These are phyloP conservation scores for Venturia pyrina DNA, from an alignment of 2,329 filamentous ascomycete genomes.

Conservation along the genomic window DNA sequence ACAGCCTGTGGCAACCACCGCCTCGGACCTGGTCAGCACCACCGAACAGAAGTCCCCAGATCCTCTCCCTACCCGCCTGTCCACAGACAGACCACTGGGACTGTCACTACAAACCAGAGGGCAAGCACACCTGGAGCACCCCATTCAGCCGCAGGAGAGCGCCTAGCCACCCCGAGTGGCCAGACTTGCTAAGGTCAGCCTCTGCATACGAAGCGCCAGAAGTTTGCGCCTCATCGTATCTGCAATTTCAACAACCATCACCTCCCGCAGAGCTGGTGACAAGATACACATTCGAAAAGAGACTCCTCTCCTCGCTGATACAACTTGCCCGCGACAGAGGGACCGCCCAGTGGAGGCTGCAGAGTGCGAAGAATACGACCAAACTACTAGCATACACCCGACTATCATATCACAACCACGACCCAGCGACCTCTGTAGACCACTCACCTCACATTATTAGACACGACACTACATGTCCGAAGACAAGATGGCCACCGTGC, in stretches of 20 bases:
- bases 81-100: not conserved
- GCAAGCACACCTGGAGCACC: not conserved
- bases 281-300: not conserved
- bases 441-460: not conserved
- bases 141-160: not conserved
- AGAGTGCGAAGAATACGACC: not conserved
- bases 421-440: not conserved
- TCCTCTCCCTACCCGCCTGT: not conserved
- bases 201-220: conserved; percentile 4
- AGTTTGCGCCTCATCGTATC: not conserved
- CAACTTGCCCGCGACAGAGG: not conserved
- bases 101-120: not conserved
- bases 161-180: not conserved
- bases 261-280: not conserved
- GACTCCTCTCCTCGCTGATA: not conserved
- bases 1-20: not conserved
- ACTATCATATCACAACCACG: not conserved
- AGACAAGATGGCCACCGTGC: conserved; percentile 9
- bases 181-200: not conserved
- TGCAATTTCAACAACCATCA: not conserved
- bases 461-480: not conserved
- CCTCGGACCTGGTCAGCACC: not conserved
- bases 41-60: not conserved
- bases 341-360: not conserved
- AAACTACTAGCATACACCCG: not conserved